Conservation (phyloP, 2,329 filamentous ascomycete species). For the Leptographium flavum region DNA sequence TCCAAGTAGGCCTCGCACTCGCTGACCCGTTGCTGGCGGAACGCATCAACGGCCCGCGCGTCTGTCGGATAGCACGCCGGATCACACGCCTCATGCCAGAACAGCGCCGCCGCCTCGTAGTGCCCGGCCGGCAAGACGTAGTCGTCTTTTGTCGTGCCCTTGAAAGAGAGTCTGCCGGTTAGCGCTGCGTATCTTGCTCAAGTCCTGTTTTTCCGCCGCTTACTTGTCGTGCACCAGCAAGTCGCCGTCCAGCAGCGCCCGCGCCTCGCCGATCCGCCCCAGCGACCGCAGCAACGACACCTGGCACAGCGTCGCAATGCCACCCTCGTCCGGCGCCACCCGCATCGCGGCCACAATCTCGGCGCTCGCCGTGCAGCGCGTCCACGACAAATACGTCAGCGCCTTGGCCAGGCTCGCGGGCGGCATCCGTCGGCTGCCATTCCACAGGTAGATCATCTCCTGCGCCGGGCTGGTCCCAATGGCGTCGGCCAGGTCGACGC, state of each 20-base stretch:
- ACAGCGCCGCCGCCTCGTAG: slow-evolving; percentile 74
- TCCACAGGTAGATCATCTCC: slow-evolving; percentile 94
- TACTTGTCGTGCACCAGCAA: slow-evolving; percentile 52
- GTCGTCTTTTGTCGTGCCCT: slow-evolving; percentile 49
- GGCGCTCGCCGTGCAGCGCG: slow-evolving; percentile 37
- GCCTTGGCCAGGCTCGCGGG: slow-evolving; percentile 48
- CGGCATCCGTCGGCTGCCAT: slow-evolving; percentile 71
- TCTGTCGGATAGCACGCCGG: slow-evolving; percentile 17
- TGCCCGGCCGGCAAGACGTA: slow-evolving; percentile 60
- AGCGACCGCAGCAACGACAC: slow-evolving; percentile 52
- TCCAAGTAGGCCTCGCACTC: slow-evolving; percentile 53
- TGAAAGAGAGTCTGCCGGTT: slow-evolving; percentile 38
- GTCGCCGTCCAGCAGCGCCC: slow-evolving; percentile 45
- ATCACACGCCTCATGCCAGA: slow-evolving; percentile 55
- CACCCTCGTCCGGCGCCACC: slow-evolving; percentile 43
- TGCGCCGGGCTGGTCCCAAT: slow-evolving; percentile 67
- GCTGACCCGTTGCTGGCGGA: slow-evolving; percentile 33
- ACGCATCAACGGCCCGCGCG: slow-evolving; percentile 17
- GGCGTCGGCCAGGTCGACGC: slow-evolving; percentile 60
- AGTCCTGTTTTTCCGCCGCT: no score
- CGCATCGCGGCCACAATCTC: slow-evolving; percentile 29
- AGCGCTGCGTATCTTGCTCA: no score
- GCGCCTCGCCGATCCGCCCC: slow-evolving; percentile 49
- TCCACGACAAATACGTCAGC: slow-evolving; percentile 48
- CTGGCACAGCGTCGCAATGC: slow-evolving; percentile 51